Conservation (phyloP, 1,284 basidiomycete genomes). For the Sporisorium scitamineum region DNA sequence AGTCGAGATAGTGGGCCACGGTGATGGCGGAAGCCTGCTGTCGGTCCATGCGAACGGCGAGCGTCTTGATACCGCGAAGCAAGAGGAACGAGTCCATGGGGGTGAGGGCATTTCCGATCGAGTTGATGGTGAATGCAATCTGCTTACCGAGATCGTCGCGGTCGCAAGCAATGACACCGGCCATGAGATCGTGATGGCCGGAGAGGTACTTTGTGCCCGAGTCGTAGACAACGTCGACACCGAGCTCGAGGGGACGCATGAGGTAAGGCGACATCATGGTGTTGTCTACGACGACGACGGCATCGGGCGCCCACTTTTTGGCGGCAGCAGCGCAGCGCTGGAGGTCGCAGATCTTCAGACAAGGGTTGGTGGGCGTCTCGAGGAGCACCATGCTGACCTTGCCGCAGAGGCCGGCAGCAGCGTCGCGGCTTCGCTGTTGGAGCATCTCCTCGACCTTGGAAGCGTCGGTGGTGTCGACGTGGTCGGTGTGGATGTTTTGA, state of each 20-base stretch:
- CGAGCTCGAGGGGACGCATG: conserved; percentile 93
- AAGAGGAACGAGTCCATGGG: conserved; percentile 87
- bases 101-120: conserved; percentile 95
- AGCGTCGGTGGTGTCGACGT: conserved; percentile 91
- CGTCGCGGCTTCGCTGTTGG: conserved; percentile 51
- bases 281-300: conserved; percentile 77
- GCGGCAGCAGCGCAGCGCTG: conserved; percentile 70
- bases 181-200: conserved; percentile 99
- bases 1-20: conserved; percentile 87
- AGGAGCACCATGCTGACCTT: conserved; percentile 74
- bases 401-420: conserved; percentile 46
- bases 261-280: conserved; percentile 99
- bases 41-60: conserved; percentile 94
- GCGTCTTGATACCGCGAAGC: conserved; percentile 94
- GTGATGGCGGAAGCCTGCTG: conserved; percentile 86
- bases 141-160: conserved; percentile 90
- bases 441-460: conserved; percentile 66
- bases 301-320: conserved; percentile 64
- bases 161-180: conserved; percentile 79
- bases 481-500: conserved; percentile 88
- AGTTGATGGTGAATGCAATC: conserved; percentile 90
- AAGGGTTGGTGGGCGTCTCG: conserved; percentile 96
- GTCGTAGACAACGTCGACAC: conserved; percentile 97
- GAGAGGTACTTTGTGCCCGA: conserved; percentile 97
- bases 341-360: conserved; percentile 94